Evolutionary conservation across 1,139 yeast species (phyloP), one percentile per base, ranked within the genome.

Genomic region (Hemisphaericaspora xylofermentans): DNA sequence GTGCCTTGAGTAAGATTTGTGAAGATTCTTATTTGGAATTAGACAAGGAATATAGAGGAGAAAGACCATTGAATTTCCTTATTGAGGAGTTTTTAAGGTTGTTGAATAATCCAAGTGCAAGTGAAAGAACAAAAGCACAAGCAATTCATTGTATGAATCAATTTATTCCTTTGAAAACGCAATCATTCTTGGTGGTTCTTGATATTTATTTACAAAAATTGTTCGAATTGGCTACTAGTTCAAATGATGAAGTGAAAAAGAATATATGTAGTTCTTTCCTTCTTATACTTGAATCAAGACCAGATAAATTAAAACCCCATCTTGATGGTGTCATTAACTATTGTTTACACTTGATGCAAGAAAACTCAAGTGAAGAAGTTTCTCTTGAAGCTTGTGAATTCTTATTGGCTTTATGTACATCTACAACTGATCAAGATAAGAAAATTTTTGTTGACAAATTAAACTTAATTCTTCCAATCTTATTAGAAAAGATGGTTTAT

Each of bases 381-480:
- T 86, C 96, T 0, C 69, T 89, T 38, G 96, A 89, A 59, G 98
- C 96, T 2, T 88, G 96, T 63, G 98, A 93, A 64, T 89, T 93
- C 54, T 68, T 94, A 48, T 73, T 93, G 40, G 82, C 87, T 1
- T 71, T 93, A 43, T 81, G 95, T 1, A 84, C 88, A 10, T 56
- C 67, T 13, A 57, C 67, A 1, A 65, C 60, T 31, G 78, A 78
- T 40, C 62, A 74, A 3, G 77, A 82, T 37, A 66, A 64, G 16
- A 67, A 68, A 18, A 57, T 77, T 3, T 74, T 87, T 43, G 64
- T 62, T 36, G 82, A 85, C 1, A 79, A 78, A 52, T 68, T 94
- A 41, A 67, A 72, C 10, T 62, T 66, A 15, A 79, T 93, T 17
- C 62, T 93, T 22, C 97, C 98, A 0, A 80, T 84, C 1, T 66